Base-by-base conservation (phyloP, 495 filamentous ascomycete species). In the Alectoria sarmentosa region DNA sequence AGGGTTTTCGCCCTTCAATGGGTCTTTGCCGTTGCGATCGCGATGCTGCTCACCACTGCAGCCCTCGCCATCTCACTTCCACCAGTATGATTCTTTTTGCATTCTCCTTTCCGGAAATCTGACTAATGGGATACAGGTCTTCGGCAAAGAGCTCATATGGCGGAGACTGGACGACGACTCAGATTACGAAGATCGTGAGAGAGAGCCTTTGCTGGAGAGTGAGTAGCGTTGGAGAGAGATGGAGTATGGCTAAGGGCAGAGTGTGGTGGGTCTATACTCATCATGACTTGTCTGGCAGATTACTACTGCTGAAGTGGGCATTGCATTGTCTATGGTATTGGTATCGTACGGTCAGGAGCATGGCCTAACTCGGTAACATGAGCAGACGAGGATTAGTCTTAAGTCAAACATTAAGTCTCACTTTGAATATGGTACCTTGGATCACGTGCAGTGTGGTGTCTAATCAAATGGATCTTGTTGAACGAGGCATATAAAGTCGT, bases 11-110 rank as follows among this genome's bases (percentile, higher is more conserved):
- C 88, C 2, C 76, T 94, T 62, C 91, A 96, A 77, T 95, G 90
- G 92, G 91, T 92, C 74, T 96, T 95, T 72, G 90, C 90, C 38
- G 92, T 95, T 69, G 79, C 84, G 66, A 88, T 95, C 73, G 92
- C 92, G 81, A 84, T 77, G 2, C 72, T 90, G 46, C 82, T 95
- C 60, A 85, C 92, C 70, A 69, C 90, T 14, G 72, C 79, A 4
- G 88, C 87, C 2, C 60, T 88, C 1, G 75, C 83, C 36, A 78
- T 92, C 60, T 86, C 86, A 8, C 73, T 86, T 34, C 86, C 89
- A 10, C 84, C 61, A 19, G 52, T 55, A 55, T 0, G 28, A 34
- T 1, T 10, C 34, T 1, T 34, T 21, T 15, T 21, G 15, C n/a
- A 9, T 3, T 55, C 19, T 3, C 52, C 15, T 9, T 10, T 21